Conservation (phyloP, 495 filamentous ascomycete genomes). For the Collariella sp. region DNA sequence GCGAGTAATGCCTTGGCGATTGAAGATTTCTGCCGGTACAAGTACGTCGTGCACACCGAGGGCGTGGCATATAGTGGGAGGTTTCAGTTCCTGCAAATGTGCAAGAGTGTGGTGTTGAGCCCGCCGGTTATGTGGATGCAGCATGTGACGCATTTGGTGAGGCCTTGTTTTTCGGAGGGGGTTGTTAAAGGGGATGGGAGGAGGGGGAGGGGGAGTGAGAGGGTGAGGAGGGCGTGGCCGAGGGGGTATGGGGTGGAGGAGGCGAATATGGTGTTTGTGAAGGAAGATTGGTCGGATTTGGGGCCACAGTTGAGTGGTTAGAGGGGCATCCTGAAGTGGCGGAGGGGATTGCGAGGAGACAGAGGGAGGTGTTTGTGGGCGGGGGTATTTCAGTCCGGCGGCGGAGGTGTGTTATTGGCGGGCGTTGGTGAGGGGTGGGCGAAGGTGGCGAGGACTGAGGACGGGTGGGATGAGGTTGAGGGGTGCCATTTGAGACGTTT, state of each 20-base stretch:
- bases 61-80: constrained; percentile 51
- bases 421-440: constrained; percentile 40
- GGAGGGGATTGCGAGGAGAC: constrained; percentile 41
- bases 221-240: constrained; percentile 31
- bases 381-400: constrained; percentile 43
- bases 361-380: constrained; percentile 37
- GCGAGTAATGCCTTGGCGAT: constrained; percentile 36
- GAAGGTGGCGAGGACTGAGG: constrained; percentile 29
- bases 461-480: constrained; percentile 26
- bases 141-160: constrained; percentile 42
- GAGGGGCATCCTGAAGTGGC: constrained; percentile 35
- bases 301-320: constrained; percentile 38
- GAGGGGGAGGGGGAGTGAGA: constrained; percentile 14
- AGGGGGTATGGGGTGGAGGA: constrained; percentile 28
- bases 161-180: constrained; percentile 33
- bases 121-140: constrained; percentile 44
- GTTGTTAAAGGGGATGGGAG: constrained; percentile 16
- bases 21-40: constrained; percentile 45
- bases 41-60: constrained; percentile 52
- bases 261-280: constrained; percentile 46
- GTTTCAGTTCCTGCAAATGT: constrained; percentile 47
- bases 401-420: constrained; percentile 50
- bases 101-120: constrained; percentile 39
- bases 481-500: constrained; percentile 38
- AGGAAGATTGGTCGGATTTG: constrained; percentile 45